Evolutionary conservation across 176 grass and related monocot species (phyloP), one percentile per base, ranked within the genome.

Genomic region (Paspalum notatum): DNA sequence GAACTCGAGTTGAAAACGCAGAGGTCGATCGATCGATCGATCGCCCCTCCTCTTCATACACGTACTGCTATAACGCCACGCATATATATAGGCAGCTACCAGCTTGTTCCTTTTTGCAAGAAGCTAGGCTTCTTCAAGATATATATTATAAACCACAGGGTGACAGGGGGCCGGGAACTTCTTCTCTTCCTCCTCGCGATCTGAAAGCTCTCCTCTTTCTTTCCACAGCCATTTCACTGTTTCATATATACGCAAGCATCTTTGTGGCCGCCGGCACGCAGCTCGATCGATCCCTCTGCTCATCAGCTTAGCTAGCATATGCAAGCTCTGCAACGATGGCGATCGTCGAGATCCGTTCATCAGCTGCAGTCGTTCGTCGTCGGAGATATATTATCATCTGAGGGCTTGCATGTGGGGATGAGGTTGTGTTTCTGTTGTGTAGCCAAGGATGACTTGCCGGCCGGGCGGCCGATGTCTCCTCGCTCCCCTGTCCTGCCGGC

Each of bases 371-470:
- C 40, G 40, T 24, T n/a, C n/a, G n/a, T n/a, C n/a, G n/a, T n/a
- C n/a, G n/a, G 12, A 13, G 8, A 14, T 10, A 15, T 66, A 9
- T 11, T 47, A 46, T 46, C 93, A 88, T 90, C 90, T 18, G 32
- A 66, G 82, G 74, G 68, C 79, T 90, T 84, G 87, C 87, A 95
- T 92, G 93, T 90, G 87, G 82, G 46, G 54, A 89, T 27, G 93
- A 95, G 93, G 90, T 81, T 85, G 68, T 50, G 56, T 66, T 22
- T 60, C 32, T 64, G 69, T 85, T 79, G 75, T 91, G 92, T 91
- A 95, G 92, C 89, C 89, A 95, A 95, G 89, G 92, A 95, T 95
- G 92, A 95, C 92, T 95, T 95, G 92, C 92, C 92, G 92, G 54
- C 61, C 21, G 15, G 92, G 89, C 92, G 92, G 54, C 61, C 21